Evolutionary conservation across 495 filamentous ascomycete species (phyloP), one percentile per base, ranked within the genome.

Genomic region (Stereocaulon alpinum): DNA sequence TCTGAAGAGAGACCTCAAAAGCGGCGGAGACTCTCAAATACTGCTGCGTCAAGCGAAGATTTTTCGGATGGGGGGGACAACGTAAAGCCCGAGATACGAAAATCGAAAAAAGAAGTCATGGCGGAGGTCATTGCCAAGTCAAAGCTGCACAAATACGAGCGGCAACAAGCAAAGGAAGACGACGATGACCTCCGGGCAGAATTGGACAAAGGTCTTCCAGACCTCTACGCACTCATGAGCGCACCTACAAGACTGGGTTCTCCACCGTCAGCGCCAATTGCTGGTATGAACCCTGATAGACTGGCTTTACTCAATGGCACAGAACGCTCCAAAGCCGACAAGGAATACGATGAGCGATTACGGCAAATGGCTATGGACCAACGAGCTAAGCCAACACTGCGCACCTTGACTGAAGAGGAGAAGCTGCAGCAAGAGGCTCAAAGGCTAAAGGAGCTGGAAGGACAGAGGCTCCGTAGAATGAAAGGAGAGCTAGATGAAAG

Each of bases 121-220:
- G 86, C 92, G 64, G 94, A 98, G 71, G 83, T 97, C 60, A 97
- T 97, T 61, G 87, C 91, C 41, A 99, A 97, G 72, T 97, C 94
- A 3, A 99, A 97, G 69, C 78, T 88, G 30, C 78, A 96, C 76
- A 97, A 94, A 73, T 86, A 88, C 60, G 90, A 96, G 72, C 85
- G 93, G 22, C 94, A 97, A 73, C 82, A 88, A 56, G 80, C 81
- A 9, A 98, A 96, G 70, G 93, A 97, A 60, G 90, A 95, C 48
- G 91, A 98, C 66, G 90, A 91, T 29, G 91, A 95, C 65, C 73
- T 96, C n/a, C 79, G 88, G 59, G 87, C 91, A 50, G 83, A 87
- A 64, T 73, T 88, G 10, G 84, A 89, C 60, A 85, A 89, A 67
- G 85, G 86, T 20, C 78, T 96, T 56, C 79, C 83, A n/a, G 84